phyloP scores from a whole-genome alignment of 108 stramenopile genomes.

The Cylindrotheca closterium region DNA sequence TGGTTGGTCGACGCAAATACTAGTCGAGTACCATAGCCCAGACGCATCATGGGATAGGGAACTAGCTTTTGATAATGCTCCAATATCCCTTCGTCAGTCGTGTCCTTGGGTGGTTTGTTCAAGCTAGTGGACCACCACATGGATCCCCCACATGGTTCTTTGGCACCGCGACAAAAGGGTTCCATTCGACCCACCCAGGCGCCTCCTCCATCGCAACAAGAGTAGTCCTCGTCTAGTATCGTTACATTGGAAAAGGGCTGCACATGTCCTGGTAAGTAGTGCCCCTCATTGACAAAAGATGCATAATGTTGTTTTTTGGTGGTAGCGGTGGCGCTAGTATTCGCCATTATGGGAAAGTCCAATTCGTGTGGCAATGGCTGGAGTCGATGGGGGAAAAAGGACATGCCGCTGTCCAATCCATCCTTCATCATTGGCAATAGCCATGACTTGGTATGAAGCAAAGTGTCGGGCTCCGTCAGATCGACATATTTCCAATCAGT shows the following conservation, averaged over 20 bases:
- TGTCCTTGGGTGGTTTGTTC: not conserved
- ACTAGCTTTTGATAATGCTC: not conserved
- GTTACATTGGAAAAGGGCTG: not conserved
- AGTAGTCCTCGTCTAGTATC: not conserved
- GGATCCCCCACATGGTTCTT: not conserved
- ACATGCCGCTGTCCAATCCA: not conserved
- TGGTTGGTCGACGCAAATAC: constrained; percentile 1
- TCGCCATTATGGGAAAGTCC: not conserved
- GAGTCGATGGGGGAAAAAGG: not conserved
- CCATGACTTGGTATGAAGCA: not conserved
- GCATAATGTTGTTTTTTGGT: not conserved
- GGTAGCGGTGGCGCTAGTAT: not conserved
- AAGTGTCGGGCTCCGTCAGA: not conserved
- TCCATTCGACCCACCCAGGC: not conserved
- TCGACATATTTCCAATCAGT: not conserved
- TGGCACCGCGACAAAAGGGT: not conserved
- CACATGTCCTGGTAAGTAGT: not conserved
- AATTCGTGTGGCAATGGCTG: not conserved
- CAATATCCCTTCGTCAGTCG: not conserved
- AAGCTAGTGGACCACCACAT: not conserved
- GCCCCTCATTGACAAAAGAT: too few relatives aligned
- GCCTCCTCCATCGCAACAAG: not conserved
- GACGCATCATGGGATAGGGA: not conserved
- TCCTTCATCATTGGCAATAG: not conserved
- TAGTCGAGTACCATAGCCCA: not conserved